These are phyloP conservation scores for Curvularia sp. DNA, from an alignment of 2,329 filamentous ascomycete species.

Conservation along the genomic window DNA sequence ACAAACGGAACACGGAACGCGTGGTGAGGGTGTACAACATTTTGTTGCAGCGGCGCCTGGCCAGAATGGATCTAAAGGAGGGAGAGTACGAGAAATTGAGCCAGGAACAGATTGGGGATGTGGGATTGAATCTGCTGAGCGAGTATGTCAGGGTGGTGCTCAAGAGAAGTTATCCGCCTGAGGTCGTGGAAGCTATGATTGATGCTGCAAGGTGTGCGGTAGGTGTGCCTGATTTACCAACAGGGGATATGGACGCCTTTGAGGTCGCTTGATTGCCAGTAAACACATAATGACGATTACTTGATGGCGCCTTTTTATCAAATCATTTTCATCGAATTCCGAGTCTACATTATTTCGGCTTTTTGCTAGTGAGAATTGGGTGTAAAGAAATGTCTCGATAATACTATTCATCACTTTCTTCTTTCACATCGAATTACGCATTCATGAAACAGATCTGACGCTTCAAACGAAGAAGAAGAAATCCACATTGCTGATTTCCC, in stretches of 20 bases:
- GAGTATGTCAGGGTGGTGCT: slow-evolving; percentile 43
- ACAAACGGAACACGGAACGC: slow-evolving; percentile 21
- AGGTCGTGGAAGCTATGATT: slow-evolving; percentile 41
- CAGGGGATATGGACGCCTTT: slow-evolving; percentile 43
- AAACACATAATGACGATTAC: not conserved
- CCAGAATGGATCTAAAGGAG: slow-evolving; percentile 24
- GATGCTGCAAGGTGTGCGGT: slow-evolving; percentile 33
- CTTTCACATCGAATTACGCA: too few relatives aligned
- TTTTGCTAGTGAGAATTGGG: too few relatives aligned
- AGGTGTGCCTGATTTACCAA: slow-evolving; percentile 36
- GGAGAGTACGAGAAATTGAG: slow-evolving; percentile 24
- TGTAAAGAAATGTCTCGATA: too few relatives aligned
- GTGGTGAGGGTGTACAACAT: slow-evolving; percentile 31
- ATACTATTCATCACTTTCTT: too few relatives aligned
- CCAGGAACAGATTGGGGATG: slow-evolving; percentile 31
- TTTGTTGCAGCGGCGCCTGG: slow-evolving; percentile 27
- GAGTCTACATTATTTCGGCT: too few relatives aligned
- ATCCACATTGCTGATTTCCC: not conserved
- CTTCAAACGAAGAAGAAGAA: not conserved
- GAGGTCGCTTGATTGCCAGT: slow-evolving; percentile 21
- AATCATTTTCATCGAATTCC: too few relatives aligned
- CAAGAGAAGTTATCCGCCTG: slow-evolving; percentile 30
- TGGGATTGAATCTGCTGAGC: slow-evolving; percentile 39
- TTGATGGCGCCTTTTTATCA: not conserved
- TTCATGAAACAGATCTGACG: too few relatives aligned